phyloP scores from a whole-genome alignment of 2,329 filamentous ascomycete species.

The Aureobasidium sp. region DNA sequence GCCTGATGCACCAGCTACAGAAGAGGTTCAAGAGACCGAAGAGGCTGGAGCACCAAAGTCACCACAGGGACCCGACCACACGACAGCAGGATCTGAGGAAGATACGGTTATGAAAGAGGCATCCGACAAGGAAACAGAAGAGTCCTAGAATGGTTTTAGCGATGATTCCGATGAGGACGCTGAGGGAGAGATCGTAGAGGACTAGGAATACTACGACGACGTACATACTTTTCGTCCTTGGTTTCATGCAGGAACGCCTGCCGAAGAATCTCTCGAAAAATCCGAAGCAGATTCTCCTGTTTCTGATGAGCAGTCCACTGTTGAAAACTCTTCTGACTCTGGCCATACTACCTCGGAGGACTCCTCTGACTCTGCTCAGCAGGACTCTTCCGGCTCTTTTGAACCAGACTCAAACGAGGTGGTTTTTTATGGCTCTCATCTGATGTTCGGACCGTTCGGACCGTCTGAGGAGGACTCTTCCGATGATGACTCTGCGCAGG shows the following conservation, averaged over 20 bases:
- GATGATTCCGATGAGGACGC: not conserved
- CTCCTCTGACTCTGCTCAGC: too few species aligned
- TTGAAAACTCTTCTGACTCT: too few species aligned
- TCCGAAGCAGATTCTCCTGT: not conserved
- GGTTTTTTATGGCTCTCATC: too few species aligned
- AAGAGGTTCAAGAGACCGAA: not conserved
- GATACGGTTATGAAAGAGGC: too few species aligned
- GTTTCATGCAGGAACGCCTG: not conserved
- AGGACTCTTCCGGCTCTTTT: too few species aligned
- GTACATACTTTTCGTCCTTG: not conserved
- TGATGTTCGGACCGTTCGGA: too few species aligned
- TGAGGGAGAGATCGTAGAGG: not conserved
- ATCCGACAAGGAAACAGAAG: not conserved
- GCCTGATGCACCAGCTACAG: not conserved
- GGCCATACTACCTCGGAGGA: too few species aligned
- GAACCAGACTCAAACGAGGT: too few species aligned
- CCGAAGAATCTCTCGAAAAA: too few species aligned
- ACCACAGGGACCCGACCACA: not conserved
- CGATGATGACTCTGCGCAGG: too few species aligned
- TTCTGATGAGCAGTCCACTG: not conserved
- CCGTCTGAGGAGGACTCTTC: too few species aligned
- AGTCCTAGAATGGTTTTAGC: not conserved
- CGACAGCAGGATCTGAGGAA: not conserved
- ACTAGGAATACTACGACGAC: not conserved
- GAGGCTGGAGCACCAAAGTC: not conserved